Conservation (phyloP, 1,139 yeast genomes). For the Yamadazyma sp. region DNA sequence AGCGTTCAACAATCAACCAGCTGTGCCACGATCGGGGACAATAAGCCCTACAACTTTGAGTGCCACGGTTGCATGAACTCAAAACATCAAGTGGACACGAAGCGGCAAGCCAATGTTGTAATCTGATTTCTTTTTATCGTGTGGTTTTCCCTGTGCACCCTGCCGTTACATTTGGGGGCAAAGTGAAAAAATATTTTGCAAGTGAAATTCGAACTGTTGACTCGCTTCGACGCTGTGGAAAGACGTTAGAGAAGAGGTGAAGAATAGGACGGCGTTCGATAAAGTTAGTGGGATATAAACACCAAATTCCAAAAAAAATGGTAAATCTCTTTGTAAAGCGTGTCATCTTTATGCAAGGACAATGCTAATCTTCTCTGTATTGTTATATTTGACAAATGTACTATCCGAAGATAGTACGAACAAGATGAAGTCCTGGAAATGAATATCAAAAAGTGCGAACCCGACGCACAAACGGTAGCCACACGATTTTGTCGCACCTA, state of each 20-base stretch:
- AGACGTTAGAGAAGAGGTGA: background rate
- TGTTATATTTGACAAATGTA: constrained; percentile 67
- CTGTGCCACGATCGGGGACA: too few species aligned
- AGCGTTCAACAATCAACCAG: too few species aligned
- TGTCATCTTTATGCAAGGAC: constrained; percentile 99
- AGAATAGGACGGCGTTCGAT: too few species aligned
- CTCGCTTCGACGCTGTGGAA: background rate
- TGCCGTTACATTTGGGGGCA: background rate
- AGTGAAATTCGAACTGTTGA: constrained; percentile 1
- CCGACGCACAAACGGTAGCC: background rate
- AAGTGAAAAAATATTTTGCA: background rate
- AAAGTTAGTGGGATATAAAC: background rate
- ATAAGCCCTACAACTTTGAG: too few species aligned
- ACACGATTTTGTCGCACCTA: background rate
- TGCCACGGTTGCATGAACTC: too few species aligned
- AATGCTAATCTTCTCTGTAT: constrained; percentile 99
- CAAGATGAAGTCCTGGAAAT: background rate
- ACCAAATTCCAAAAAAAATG: constrained; percentile 53
- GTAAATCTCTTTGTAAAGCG: constrained; percentile 95
- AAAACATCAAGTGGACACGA: too few species aligned
- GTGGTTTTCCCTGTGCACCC: background rate
- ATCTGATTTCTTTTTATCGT: too few species aligned
- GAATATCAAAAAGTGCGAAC: background rate
- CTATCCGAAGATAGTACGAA: constrained; percentile 49
- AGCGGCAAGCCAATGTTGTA: too few species aligned